A percentile compares a stretch with the other conserved stretches of the same genome.
Evolutionary conservation across 2,329 filamentous ascomycete species (phyloP).

Genomic region (Microcyclospora pomicola): DNA sequence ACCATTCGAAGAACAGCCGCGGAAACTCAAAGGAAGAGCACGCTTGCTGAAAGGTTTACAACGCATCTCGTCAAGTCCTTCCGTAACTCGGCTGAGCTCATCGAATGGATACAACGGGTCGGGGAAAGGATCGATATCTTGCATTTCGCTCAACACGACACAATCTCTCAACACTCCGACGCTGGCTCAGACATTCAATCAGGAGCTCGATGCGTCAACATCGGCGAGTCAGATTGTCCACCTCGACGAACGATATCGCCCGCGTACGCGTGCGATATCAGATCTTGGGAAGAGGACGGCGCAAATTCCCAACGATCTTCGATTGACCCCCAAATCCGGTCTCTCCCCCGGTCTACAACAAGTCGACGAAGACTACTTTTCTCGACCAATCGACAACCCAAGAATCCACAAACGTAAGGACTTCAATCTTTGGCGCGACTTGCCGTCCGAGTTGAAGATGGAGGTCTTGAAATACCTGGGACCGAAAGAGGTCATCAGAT

Average conservation of each 20-base stretch:
- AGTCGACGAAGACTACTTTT: constrained; percentile 34
- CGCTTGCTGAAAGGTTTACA: constrained; percentile 61
- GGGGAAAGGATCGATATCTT: constrained; percentile 50
- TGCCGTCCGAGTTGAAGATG: constrained; percentile 73
- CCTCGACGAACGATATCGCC: constrained; percentile 33
- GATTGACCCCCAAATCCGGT: constrained; percentile 20
- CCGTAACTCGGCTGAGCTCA: constrained; percentile 50
- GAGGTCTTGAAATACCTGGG: constrained; percentile 61
- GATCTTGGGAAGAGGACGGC: constrained; percentile 20
- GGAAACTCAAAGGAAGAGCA: constrained; percentile 54
- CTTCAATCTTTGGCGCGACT: constrained; percentile 61
- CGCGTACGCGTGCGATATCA: constrained; percentile 43
- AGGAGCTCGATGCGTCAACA: constrained; percentile 44
- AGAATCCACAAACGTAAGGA: constrained; percentile 19
- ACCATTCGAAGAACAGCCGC: constrained; percentile 22
- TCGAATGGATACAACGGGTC: constrained; percentile 53
- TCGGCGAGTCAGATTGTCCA: constrained; percentile 35
- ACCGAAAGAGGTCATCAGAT: constrained; percentile 67
- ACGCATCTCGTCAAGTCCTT: constrained; percentile 68
- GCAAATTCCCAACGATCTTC: no score
- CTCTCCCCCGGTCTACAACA: constrained; percentile 23
- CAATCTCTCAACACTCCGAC: constrained; percentile 38
- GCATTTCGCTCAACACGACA: constrained; percentile 45
- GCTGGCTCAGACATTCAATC: constrained; percentile 40
- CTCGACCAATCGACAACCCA: constrained; percentile 18